A percentile compares a stretch with the other conserved stretches of the same genome.
These are phyloP conservation scores for Tolypocladium ophioglossoides DNA, from an alignment of 2,329 filamentous ascomycete species.

Conservation along the genomic window DNA sequence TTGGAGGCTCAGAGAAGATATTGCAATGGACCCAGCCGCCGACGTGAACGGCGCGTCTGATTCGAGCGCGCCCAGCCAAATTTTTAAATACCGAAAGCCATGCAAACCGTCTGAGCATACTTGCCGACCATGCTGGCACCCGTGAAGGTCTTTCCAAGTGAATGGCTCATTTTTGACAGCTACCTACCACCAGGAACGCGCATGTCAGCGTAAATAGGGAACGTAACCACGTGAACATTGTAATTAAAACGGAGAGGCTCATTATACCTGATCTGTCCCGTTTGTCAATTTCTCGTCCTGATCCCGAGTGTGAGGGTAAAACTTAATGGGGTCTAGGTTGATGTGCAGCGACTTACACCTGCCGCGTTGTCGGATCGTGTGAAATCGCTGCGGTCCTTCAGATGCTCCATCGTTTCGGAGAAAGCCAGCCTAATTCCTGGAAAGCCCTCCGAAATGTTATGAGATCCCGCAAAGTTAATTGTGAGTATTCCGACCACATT, in stretches of 20 bases:
- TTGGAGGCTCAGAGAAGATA: slow-evolving; percentile 29
- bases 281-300: slow-evolving; percentile 23
- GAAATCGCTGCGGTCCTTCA: slow-evolving; percentile 35
- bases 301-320: neutral
- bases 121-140: slow-evolving; percentile 29
- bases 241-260: too few species aligned
- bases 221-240: too few species aligned
- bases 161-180: slow-evolving; percentile 30
- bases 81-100: slow-evolving; percentile 40
- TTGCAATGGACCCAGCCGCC: slow-evolving; percentile 29
- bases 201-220: slow-evolving; percentile 10
- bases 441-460: slow-evolving; percentile 11
- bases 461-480: slow-evolving; percentile 29
- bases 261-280: slow-evolving; percentile 33
- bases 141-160: slow-evolving; percentile 33
- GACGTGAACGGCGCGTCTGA: slow-evolving; percentile 33
- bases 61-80: slow-evolving; percentile 32
- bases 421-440: slow-evolving; percentile 36
- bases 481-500: slow-evolving; percentile 33
- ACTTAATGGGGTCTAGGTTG: neutral
- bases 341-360: slow-evolving; percentile 9
- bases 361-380: slow-evolving; percentile 31
- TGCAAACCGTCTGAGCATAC: slow-evolving; percentile 43
- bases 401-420: slow-evolving; percentile 35
- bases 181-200: slow-evolving; percentile 19